Conservation (phyloP, 2,329 filamentous ascomycete genomes). For the Macrophomina phaseolina region DNA sequence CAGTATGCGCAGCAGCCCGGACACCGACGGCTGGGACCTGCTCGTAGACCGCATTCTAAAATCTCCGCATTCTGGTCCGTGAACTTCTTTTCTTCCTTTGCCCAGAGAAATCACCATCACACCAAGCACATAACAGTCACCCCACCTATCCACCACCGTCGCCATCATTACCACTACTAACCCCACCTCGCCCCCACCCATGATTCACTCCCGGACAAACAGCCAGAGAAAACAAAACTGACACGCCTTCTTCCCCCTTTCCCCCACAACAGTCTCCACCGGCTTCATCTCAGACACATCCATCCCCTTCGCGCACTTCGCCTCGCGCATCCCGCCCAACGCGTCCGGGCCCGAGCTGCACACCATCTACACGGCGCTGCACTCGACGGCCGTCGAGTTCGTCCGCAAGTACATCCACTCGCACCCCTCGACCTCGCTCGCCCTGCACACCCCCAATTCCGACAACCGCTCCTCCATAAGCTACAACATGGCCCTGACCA, state of each 20-base stretch:
- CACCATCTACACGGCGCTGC: conserved; percentile 42
- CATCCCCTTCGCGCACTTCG: conserved; percentile 60
- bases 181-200: background rate
- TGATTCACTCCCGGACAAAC: background rate
- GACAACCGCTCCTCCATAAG: conserved; percentile 55
- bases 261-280: conserved; percentile 29
- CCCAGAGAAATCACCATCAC: background rate
- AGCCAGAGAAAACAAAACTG: background rate
- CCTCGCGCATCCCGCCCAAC: conserved; percentile 47
- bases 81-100: background rate
- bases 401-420: conserved; percentile 50
- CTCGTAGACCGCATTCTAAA: conserved; percentile 53
- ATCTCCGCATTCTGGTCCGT: conserved; percentile 22
- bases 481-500: conserved; percentile 65
- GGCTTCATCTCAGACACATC: conserved; percentile 35
- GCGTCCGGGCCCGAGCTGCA: conserved; percentile 45
- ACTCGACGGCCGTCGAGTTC: conserved; percentile 39
- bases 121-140: background rate
- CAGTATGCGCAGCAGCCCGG: conserved; percentile 61
- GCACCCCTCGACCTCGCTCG: conserved; percentile 41
- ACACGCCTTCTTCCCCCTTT: background rate
- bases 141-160: background rate
- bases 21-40: conserved; percentile 52
- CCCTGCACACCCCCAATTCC: conserved; percentile 35
- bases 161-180: background rate